These are phyloP conservation scores for Trichophyton rubrum DNA, from an alignment of 2,329 filamentous ascomycete genomes.

Conservation along the genomic window DNA sequence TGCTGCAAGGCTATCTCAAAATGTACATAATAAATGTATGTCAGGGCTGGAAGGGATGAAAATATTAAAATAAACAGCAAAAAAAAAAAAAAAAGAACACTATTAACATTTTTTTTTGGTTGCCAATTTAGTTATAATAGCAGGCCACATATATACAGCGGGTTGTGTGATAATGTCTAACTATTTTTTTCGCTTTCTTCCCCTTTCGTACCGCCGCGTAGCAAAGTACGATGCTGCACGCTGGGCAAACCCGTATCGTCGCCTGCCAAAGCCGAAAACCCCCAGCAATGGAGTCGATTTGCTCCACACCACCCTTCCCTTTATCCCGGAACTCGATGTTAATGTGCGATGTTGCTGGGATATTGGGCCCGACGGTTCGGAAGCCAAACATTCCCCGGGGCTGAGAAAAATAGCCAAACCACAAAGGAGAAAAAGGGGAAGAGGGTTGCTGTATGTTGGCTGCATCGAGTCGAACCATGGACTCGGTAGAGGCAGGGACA, in stretches of 20 bases:
- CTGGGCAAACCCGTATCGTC: background rate
- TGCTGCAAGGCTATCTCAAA: background rate
- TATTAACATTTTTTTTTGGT: background rate
- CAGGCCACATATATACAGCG: slow-evolving; percentile 1
- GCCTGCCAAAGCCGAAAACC: background rate
- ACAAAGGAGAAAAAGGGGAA: background rate
- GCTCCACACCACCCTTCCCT: slow-evolving; percentile 1
- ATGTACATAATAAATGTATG: background rate
- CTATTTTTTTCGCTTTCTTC: background rate
- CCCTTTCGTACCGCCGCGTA: background rate
- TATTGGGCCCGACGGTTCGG: background rate
- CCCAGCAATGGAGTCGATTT: background rate
- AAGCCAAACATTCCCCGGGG: background rate
- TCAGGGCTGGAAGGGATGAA: too few species aligned
- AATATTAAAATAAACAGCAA: background rate
- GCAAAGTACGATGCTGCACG: background rate
- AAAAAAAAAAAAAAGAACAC: background rate
- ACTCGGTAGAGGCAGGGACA: background rate
- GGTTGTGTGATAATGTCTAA: background rate
- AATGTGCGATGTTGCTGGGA: background rate
- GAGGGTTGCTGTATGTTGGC: background rate
- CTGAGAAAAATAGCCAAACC: background rate
- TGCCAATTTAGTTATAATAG: background rate
- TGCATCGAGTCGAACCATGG: background rate
- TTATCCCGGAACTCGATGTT: background rate